Conservation (phyloP, 306 rosid genomes). For the Citrullus mucosospermus region DNA sequence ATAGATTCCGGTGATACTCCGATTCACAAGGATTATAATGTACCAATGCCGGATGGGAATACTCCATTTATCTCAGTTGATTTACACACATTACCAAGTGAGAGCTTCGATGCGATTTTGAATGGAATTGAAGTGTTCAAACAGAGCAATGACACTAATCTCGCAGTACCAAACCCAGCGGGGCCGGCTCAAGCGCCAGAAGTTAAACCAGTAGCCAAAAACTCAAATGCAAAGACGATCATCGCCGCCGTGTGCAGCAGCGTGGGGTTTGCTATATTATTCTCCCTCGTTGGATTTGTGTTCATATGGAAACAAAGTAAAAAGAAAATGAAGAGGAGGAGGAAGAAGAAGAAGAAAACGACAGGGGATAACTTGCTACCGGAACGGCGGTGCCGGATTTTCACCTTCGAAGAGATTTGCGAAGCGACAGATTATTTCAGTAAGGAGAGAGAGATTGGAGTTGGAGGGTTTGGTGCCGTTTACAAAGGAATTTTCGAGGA, state of each 20-base stretch:
- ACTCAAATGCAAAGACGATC: neutral
- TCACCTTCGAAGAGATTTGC: neutral
- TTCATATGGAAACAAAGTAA: neutral
- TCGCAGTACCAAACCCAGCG: conserved; percentile 13
- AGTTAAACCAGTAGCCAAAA: neutral
- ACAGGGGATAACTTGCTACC: neutral
- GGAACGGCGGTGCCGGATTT: conserved; percentile 1
- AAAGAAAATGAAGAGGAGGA: neutral
- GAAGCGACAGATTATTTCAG: conserved; percentile 10
- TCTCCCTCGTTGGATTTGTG: neutral
- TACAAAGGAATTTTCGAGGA: conserved; percentile 19
- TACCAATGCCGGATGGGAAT: neutral
- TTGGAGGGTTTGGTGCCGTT: conserved; percentile 26
- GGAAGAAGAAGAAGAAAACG: neutral
- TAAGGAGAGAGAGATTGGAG: neutral
- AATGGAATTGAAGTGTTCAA: conserved; percentile 31
- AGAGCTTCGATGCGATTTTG: conserved; percentile 5
- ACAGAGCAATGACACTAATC: neutral
- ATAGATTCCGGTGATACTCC: conserved; percentile 1
- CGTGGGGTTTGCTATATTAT: neutral
- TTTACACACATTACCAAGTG: neutral
- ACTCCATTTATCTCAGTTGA: neutral
- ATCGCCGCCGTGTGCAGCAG: neutral
- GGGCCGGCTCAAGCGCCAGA: neutral
- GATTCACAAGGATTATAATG: conserved; percentile 5